Base-by-base conservation (phyloP, 176 grass and related monocot species). In the Themeda triandra region DNA sequence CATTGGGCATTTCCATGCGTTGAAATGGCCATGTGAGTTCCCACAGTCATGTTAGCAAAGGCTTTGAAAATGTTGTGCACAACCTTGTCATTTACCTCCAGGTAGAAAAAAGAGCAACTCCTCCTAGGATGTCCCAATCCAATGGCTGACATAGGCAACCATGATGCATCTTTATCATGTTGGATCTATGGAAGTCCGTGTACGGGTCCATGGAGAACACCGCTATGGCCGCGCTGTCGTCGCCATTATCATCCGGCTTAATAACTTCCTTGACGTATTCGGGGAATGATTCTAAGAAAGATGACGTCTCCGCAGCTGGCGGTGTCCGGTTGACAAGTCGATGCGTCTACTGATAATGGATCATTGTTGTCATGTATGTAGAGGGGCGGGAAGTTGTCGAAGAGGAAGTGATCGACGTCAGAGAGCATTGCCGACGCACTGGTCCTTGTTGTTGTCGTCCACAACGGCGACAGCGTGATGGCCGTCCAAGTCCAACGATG, bases 101-200 rank as follows among this genome's bases (percentile, higher is more conserved):
- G 77, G 79, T 98, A 95, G 68, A 85, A 90, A 9, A 95, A 84
- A 4, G 4, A n/a, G n/a, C n/a, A n/a, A n/a, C n/a, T n/a, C n/a
- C n/a, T 33, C 32, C 2, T 46, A 98, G 91, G 2, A 95, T 79
- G 54, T 92, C 89, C 96, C 96, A 98, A 68, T 98, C 96, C 91
- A 93, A 54, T 3, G 85, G 51, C 80, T 54, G 76, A 10, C 58
- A 75, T 2, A 33, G 19, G 23, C 67, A 56, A 3, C 49, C 80
- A 28, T 90, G 89, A 73, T 89, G 91, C 48, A 80, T 83, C 71
- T 83, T 73, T 28, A 98, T 83, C 87, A 92, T 93, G 19, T 83
- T 85, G 53, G 93, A 98, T 40, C 74, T 85, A 45, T 83, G 17
- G 74, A 95, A 93, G 33, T 98, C 93, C 0, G 79, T 69, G 77